phyloP scores from a whole-genome alignment of 495 filamentous ascomycete species.

The Neurospora intermedia region DNA sequence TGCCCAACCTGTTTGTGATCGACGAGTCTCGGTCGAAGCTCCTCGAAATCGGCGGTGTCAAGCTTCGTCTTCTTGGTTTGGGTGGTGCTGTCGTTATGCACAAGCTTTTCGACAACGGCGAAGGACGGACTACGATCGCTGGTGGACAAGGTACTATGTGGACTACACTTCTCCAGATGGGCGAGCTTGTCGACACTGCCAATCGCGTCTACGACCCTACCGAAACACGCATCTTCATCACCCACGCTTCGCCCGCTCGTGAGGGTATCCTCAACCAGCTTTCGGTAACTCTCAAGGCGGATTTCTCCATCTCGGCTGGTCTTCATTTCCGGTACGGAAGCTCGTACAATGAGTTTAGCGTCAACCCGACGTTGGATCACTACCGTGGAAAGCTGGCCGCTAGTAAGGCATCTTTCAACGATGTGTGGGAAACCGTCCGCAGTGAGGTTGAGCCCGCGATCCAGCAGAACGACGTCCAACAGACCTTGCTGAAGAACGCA shows the following conservation, averaged over 20 bases:
- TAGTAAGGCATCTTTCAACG: constrained; percentile 96
- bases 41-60: constrained; percentile 88
- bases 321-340: constrained; percentile 98
- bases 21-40: constrained; percentile 94
- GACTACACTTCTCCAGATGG: constrained; percentile 97
- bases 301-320: constrained; percentile 96
- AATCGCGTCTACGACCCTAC: constrained; percentile 97
- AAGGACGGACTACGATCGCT: constrained; percentile 94
- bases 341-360: constrained; percentile 99
- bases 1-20: constrained; percentile 94
- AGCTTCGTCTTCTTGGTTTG: constrained; percentile 86
- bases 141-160: constrained; percentile 99
- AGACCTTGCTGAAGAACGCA: constrained; percentile 80
- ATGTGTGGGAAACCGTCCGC: constrained; percentile 99
- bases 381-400: constrained; percentile 99
- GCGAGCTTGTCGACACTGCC: constrained; percentile 94
- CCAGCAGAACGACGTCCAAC: constrained; percentile 81
- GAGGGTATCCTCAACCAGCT: constrained; percentile 97
- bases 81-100: constrained; percentile 99
- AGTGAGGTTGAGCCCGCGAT: constrained; percentile 90
- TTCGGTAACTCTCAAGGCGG: constrained; percentile 93
- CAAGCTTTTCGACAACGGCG: constrained; percentile 98
- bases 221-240: constrained; percentile 96
- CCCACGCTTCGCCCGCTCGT: constrained; percentile 91
- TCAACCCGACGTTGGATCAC: constrained; percentile 95